A percentile compares a stretch with the other conserved stretches of the same genome.
Evolutionary conservation across 2,329 filamentous ascomycete species (phyloP).

Genomic region (Hymenoscyphus fraxineus): DNA sequence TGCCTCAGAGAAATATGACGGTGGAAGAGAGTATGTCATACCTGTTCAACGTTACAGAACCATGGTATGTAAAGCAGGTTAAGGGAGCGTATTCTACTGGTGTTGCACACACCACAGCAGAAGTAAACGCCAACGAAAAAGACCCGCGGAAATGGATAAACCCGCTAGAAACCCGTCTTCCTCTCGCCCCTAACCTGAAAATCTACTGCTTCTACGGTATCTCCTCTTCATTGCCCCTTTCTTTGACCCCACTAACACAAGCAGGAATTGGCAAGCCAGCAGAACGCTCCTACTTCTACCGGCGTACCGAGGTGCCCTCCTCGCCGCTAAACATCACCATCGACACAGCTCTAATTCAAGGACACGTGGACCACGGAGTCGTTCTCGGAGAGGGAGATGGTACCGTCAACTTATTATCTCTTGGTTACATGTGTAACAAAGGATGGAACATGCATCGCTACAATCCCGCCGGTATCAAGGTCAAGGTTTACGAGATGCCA

Average conservation of each 20-base stretch:
- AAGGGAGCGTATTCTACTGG: slow-evolving; percentile 79
- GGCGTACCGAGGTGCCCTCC: slow-evolving; percentile 59
- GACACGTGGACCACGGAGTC: slow-evolving; percentile 78
- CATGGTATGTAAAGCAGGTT: slow-evolving; percentile 79
- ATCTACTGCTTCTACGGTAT: slow-evolving; percentile 92
- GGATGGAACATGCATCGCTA: slow-evolving; percentile 93
- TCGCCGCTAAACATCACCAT: slow-evolving; percentile 71
- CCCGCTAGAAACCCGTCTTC: slow-evolving; percentile 82
- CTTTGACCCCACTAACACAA: background rate
- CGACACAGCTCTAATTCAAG: slow-evolving; percentile 59
- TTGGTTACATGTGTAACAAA: slow-evolving; percentile 94
- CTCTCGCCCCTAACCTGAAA: slow-evolving; percentile 82
- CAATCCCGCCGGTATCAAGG: slow-evolving; percentile 76
- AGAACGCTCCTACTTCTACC: slow-evolving; percentile 90
- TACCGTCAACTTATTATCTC: slow-evolving; percentile 87
- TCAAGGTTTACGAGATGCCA: slow-evolving; percentile 92
- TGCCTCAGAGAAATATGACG: slow-evolving; percentile 72
- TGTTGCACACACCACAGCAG: slow-evolving; percentile 71
- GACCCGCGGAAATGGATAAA: slow-evolving; percentile 87
- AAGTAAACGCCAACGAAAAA: slow-evolving; percentile 80
- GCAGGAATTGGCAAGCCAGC: slow-evolving; percentile 80
- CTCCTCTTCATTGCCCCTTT: background rate
- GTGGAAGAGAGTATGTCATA: slow-evolving; percentile 74
- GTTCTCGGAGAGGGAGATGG: slow-evolving; percentile 94
- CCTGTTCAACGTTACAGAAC: slow-evolving; percentile 71